Conservation (phyloP, 2,329 filamentous ascomycete species). For the Aureobasidium sp. region DNA sequence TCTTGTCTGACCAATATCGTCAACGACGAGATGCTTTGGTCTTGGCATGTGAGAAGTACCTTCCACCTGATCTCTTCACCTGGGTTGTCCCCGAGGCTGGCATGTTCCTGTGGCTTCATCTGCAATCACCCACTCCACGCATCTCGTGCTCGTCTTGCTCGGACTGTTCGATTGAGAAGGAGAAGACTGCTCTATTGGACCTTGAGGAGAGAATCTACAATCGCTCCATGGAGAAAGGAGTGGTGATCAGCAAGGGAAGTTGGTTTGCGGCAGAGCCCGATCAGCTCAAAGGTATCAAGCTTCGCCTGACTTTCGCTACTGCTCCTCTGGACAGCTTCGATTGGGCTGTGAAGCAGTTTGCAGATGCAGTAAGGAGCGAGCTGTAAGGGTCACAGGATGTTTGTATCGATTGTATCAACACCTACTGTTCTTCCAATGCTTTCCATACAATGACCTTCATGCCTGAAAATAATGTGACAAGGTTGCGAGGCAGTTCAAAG, state of each 20-base stretch:
- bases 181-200: not conserved
- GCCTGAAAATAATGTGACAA: not conserved
- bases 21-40: slow-evolving; percentile 23
- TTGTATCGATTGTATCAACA: not conserved
- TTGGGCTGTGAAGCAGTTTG: slow-evolving; percentile 8
- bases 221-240: slow-evolving; percentile 3
- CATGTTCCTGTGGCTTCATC: slow-evolving; percentile 26
- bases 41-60: slow-evolving; percentile 23
- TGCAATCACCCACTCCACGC: not conserved
- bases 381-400: not conserved
- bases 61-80: slow-evolving; percentile 21
- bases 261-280: slow-evolving; percentile 1
- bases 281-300: slow-evolving; percentile 2
- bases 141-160: not conserved
- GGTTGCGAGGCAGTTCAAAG: not conserved
- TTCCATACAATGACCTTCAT: no score
- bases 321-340: slow-evolving; percentile 5
- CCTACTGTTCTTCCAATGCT: not conserved
- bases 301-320: slow-evolving; percentile 7
- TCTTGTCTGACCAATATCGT: slow-evolving; percentile 23
- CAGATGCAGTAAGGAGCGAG: not conserved
- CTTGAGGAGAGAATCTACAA: slow-evolving; percentile 8
- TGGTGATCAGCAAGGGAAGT: slow-evolving; percentile 5
- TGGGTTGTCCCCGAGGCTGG: slow-evolving; percentile 22
- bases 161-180: not conserved